Percentiles rank a stretch among this genome's conserved stretches.
Evolutionary conservation across 2,329 filamentous ascomycete genomes (phyloP).

Genomic region (Curvularia verruculosa): DNA sequence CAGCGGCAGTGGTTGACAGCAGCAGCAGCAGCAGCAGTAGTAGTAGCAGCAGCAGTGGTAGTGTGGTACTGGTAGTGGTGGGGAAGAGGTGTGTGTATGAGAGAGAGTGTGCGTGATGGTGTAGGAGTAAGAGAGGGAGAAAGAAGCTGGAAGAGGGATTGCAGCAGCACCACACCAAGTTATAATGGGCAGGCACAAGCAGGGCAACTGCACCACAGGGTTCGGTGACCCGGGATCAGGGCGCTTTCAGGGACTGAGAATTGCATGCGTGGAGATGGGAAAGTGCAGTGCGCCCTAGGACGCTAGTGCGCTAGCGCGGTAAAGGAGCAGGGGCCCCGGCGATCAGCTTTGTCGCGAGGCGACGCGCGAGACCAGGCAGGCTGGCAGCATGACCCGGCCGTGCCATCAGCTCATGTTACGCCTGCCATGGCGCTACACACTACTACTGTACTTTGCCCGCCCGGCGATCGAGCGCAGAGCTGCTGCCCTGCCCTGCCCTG

Average conservation of each 20-base stretch:
- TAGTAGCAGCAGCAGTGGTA: too few relatives aligned
- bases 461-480: conserved; percentile 6
- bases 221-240: conserved; percentile 22
- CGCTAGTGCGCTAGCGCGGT: conserved; percentile 13
- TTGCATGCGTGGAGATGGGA: conserved; percentile 21
- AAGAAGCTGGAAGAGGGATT: conserved; percentile 11
- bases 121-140: neutral
- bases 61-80: conserved; percentile 5
- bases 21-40: too few relatives aligned
- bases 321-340: conserved; percentile 23
- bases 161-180: conserved; percentile 23
- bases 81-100: conserved; percentile 3
- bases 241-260: conserved; percentile 24
- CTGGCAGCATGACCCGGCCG: conserved; percentile 1
- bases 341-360: conserved; percentile 17
- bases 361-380: conserved; percentile 11
- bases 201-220: conserved; percentile 23
- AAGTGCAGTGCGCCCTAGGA: conserved; percentile 15
- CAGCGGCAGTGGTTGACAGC: too few relatives aligned
- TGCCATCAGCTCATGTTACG: conserved; percentile 8
- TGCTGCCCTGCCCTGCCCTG: conserved; percentile 5
- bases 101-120: neutral
- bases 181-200: conserved; percentile 29
- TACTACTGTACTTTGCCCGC: neutral
- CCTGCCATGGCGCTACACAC: neutral